Base-by-base conservation (phyloP, 108 stramenopile species). In the Nitzschia palea region DNA sequence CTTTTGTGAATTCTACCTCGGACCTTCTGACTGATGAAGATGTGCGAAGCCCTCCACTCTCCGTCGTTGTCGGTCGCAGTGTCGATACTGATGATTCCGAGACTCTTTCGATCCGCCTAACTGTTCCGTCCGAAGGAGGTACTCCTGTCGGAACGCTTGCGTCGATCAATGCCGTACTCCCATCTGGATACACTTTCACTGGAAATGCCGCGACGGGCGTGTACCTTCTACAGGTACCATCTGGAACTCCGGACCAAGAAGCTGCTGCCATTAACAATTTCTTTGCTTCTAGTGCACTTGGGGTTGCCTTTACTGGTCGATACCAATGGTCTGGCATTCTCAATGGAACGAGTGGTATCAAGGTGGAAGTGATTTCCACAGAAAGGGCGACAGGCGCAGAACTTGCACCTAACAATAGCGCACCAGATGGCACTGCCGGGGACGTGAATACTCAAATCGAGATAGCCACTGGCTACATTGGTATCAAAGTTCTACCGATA, bases 381-480 rank as follows among this genome's bases (percentile, higher is more conserved):
- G 55, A 67, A 28, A 10, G 10, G 27, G 33, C 32, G 30, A 33
- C 12, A 14, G 66, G 27, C 4, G 55, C 18, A 14, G 26, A 67
- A 14, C 18, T 55, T 8, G 66, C 43, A 2, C 66, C 53, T 27
- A 55, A 54, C 66, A 18, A 55, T 55, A 29, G n/a, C 17, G 1
- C 48, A 1, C 27, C 27, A 0, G 66, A 26, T 26, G 54, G 52
- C 6, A 67, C 63, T 2, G 47, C 1, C 10, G 63, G 54, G 1
- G 55, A 67, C 30, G n/a, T 29, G 22, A 30, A 55, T 55, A 55
- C 66, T 54, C 34, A 43, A 36, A 29, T 27, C 8, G 66, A 64
- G 42, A 31, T 55, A 2, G 66, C 22, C 18, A 45, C 29, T 3
- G 37, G 22, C 9, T 67, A 55, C 10, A 55, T 55, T 23, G 40